Percentiles rank a stretch among this genome's conserved stretches.
These are phyloP conservation scores for Epicoccum sorghinum DNA, from an alignment of 2,329 filamentous ascomycete genomes.

Conservation along the genomic window DNA sequence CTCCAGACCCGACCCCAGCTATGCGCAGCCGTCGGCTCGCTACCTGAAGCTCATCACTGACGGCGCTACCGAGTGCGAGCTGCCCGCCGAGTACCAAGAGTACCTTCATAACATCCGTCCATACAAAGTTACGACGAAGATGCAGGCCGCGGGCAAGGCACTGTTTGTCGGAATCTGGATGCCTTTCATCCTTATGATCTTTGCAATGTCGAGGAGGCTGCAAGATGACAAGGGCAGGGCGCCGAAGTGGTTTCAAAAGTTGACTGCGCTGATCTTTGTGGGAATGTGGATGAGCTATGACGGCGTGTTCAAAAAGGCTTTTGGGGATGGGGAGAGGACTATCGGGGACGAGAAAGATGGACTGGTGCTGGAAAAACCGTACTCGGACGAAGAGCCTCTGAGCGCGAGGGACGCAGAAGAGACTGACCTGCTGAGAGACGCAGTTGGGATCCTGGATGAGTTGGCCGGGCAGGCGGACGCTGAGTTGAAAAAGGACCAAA, in stretches of 20 bases:
- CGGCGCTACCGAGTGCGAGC: conserved; percentile 78
- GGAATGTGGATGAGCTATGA: conserved; percentile 71
- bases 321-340: conserved; percentile 85
- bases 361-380: not conserved
- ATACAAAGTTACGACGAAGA: conserved; percentile 70
- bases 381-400: conserved; percentile 1
- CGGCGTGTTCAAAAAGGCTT: conserved; percentile 65
- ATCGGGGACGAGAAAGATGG: conserved; percentile 28
- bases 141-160: conserved; percentile 69
- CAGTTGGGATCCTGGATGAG: conserved; percentile 7
- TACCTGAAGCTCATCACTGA: conserved; percentile 82
- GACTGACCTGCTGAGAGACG: conserved; percentile 19
- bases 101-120: conserved; percentile 73
- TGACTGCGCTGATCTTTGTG: conserved; percentile 61
- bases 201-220: conserved; percentile 58
- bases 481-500: not conserved
- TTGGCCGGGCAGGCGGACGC: conserved; percentile 3
- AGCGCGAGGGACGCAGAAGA: conserved; percentile 17
- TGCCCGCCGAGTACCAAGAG: conserved; percentile 77
- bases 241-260: conserved; percentile 68
- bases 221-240: conserved; percentile 70
- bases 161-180: conserved; percentile 67
- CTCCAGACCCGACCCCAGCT: conserved; percentile 68
- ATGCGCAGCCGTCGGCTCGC: conserved; percentile 81
- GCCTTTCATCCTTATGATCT: conserved; percentile 62